Evolutionary conservation across 2,329 filamentous ascomycete genomes (phyloP).

Genomic region (Apiospora hydei): DNA sequence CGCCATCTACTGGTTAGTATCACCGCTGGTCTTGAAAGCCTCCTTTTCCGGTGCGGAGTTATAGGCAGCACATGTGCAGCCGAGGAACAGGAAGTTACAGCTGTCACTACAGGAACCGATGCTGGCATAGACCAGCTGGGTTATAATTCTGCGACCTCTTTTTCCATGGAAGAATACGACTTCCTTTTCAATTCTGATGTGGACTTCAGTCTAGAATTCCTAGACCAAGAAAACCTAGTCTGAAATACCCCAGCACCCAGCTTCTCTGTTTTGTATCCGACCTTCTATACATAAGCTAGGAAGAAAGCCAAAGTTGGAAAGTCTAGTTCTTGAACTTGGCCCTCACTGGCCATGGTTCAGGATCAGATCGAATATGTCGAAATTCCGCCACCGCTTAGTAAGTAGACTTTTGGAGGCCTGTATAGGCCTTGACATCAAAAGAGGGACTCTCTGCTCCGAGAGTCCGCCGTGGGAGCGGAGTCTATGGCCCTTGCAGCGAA

Average conservation of each 20-base stretch:
- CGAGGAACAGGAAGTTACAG: not conserved
- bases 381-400: not conserved
- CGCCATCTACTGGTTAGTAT: no score
- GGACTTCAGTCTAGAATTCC: slow-evolving; percentile 16
- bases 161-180: slow-evolving; percentile 26
- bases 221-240: not conserved
- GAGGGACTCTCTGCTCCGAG: slow-evolving; percentile 47
- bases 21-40: no score
- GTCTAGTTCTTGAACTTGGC: not conserved
- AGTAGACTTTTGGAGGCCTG: not conserved
- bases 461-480: slow-evolving; percentile 51
- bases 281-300: not conserved
- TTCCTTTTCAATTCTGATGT: slow-evolving; percentile 23
- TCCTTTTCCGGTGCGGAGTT: no score
- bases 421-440: not conserved
- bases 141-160: not conserved
- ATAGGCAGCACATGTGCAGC: not conserved
- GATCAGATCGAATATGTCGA: slow-evolving; percentile 1
- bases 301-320: not conserved
- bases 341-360: not conserved
- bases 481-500: slow-evolving; percentile 42
- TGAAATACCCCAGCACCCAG: not conserved
- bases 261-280: not conserved
- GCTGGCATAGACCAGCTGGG: not conserved
- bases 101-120: not conserved